A percentile compares a stretch with the other conserved stretches of the same genome.
Evolutionary conservation across 371 early-diverging fungal species (phyloP).

Genomic region (Mucor indicus): DNA sequence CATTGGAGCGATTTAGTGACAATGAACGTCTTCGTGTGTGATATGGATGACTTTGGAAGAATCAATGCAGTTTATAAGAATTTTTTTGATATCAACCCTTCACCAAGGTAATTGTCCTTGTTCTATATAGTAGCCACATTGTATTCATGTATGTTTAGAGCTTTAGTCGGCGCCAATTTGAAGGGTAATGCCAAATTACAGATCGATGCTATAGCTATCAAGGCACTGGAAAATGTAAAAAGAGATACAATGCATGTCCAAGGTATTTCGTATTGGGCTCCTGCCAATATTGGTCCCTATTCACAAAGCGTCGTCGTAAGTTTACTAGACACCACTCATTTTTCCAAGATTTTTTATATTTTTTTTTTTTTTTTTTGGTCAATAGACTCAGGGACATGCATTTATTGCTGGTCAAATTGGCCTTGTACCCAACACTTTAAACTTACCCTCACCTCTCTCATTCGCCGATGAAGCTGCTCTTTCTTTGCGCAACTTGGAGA

Average conservation of each 20-base stretch:
- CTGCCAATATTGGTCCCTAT: constrained; percentile 82
- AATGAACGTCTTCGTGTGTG: constrained; percentile 61
- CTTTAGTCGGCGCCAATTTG: constrained; percentile 52
- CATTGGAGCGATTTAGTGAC: constrained; percentile 53
- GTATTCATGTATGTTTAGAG: constrained; percentile 24
- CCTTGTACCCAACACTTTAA: constrained; percentile 61
- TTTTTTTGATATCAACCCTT: constrained; percentile 69
- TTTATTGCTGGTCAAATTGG: constrained; percentile 80
- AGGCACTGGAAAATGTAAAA: constrained; percentile 12
- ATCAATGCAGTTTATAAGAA: constrained; percentile 62
- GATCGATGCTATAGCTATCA: constrained; percentile 58
- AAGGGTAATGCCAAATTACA: constrained; percentile 38
- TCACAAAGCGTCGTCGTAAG: constrained; percentile 63
- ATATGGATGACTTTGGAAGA: constrained; percentile 62
- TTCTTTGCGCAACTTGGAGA: constrained; percentile 47
- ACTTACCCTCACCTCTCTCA: constrained; percentile 36
- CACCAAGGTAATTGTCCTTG: constrained; percentile 50
- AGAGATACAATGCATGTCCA: constrained; percentile 73
- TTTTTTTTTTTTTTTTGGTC: constrained; percentile 1
- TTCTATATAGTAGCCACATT: not conserved
- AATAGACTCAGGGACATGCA: constrained; percentile 51
- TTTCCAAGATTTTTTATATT: too few relatives aligned
- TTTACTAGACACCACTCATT: not conserved
- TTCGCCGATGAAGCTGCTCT: constrained; percentile 23
- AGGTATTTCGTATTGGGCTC: constrained; percentile 82